Evolutionary conservation across 208 protist species (phyloP), one percentile per base, ranked within the genome.

Genomic region (Vickermania spadyakhi): DNA sequence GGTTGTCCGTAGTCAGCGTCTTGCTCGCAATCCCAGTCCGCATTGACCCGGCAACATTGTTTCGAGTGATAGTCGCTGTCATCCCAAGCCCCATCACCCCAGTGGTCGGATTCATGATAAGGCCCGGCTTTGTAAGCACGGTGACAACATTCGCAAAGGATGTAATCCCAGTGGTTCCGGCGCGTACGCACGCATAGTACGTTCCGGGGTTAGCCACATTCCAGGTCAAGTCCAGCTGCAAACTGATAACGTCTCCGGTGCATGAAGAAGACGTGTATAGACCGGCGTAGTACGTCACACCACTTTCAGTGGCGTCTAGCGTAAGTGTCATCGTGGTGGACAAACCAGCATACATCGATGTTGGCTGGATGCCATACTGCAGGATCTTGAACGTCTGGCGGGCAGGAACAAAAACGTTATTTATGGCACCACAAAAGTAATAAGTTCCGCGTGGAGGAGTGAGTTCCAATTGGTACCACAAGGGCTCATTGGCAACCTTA

Each of bases 121-220:
- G 51, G 11, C 49, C 52, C 0, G 83, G 83, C 7, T 65, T 52
- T 25, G 51, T 53, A 0, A 72, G 58, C 11, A 90, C 78, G 13
- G 66, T 72, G 11, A 90, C 55, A 50, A 72, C 31, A 23, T 71
- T 62, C 22, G 76, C 82, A 7, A 68, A 31, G 23, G 62, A 56
- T 4, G 55, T 60, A 1, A 60, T 67, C 27, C 45, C n/a, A 0
- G 57, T 27, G 3, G 50, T 55, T 23, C 18, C 29, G n/a, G 57
- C 62, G 31, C 73, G 66, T 41, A 84, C 62, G 50, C 83, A 90
- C 18, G 79, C 78, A 58, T 84, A 90, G 61, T 84, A 90, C n/a
- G 64, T 74, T 26, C 82, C 83, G 7, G 69, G 11, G 13, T 29
- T 29, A 1, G 22, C 21, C 11, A 87, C 56, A 27, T 58, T 73